phyloP scores from a whole-genome alignment of 257 asterid genomes.

The Solanum appendiculatum region DNA sequence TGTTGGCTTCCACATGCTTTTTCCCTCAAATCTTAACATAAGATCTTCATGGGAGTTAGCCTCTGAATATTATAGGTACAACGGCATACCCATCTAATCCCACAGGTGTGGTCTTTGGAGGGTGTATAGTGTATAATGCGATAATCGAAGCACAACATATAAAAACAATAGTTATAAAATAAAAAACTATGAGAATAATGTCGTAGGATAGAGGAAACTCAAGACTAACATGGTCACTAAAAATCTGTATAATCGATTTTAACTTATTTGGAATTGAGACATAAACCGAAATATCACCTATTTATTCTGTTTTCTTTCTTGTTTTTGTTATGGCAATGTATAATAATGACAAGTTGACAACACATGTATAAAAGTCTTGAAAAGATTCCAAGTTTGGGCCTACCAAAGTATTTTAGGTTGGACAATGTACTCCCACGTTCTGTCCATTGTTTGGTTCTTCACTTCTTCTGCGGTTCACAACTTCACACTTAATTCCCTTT shows the following conservation, averaged over 20 bases:
- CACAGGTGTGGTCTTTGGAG: not conserved
- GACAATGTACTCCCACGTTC: not conserved
- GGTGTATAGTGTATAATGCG: too few species aligned
- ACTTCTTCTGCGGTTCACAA: not conserved
- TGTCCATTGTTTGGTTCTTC: not conserved
- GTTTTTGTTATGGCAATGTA: not conserved
- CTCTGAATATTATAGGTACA: not conserved
- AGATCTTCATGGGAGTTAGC: not conserved
- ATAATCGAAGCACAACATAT: too few species aligned
- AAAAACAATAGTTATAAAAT: not conserved
- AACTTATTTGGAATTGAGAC: not conserved
- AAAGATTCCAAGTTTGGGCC: not conserved
- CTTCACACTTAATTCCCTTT: not conserved
- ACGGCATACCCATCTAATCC: not conserved
- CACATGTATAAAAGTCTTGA: not conserved
- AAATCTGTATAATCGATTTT: not conserved
- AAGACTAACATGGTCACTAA: not conserved
- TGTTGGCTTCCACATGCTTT: not conserved
- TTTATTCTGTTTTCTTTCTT: not conserved
- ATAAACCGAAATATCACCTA: not conserved
- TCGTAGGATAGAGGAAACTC: not conserved
- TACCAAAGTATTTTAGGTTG: not conserved
- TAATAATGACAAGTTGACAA: not conserved
- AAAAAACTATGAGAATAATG: not conserved
- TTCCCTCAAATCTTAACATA: not conserved